Conservation (phyloP, 2,329 filamentous ascomycete species). For the Pestalotiopsis sp. region DNA sequence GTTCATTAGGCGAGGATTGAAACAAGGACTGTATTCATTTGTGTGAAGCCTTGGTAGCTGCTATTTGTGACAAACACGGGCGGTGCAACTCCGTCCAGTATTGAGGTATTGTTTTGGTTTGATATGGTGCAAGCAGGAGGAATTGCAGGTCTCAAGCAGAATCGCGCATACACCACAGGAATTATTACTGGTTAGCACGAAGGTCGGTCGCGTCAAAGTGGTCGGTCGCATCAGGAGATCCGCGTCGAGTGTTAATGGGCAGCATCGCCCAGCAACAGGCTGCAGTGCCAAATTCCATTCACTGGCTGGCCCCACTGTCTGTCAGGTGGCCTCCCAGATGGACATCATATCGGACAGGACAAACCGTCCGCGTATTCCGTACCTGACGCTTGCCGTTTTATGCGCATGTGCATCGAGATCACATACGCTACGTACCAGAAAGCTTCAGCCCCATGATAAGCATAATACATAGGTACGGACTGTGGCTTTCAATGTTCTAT, state of each 20-base stretch:
- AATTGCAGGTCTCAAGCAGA: conserved; percentile 1
- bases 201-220: neutral
- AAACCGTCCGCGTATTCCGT: neutral
- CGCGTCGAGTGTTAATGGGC: neutral
- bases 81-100: neutral
- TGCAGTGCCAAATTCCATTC: neutral
- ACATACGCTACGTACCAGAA: neutral
- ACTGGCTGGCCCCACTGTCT: neutral
- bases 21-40: neutral
- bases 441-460: neutral
- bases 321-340: neutral
- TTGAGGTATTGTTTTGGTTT: neutral
- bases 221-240: conserved; percentile 1
- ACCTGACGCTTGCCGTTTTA: neutral
- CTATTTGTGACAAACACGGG: neutral
- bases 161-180: neutral
- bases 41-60: neutral
- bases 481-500: neutral
- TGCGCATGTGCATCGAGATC: neutral
- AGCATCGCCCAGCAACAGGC: neutral
- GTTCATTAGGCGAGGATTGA: neutral
- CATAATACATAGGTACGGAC: neutral
- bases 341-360: neutral
- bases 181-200: neutral
- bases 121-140: neutral